A percentile compares a stretch with the other conserved stretches of the same genome.
Conservation (phyloP, 2,329 filamentous ascomycete genomes). For the Colletotrichum tamarilloi region DNA sequence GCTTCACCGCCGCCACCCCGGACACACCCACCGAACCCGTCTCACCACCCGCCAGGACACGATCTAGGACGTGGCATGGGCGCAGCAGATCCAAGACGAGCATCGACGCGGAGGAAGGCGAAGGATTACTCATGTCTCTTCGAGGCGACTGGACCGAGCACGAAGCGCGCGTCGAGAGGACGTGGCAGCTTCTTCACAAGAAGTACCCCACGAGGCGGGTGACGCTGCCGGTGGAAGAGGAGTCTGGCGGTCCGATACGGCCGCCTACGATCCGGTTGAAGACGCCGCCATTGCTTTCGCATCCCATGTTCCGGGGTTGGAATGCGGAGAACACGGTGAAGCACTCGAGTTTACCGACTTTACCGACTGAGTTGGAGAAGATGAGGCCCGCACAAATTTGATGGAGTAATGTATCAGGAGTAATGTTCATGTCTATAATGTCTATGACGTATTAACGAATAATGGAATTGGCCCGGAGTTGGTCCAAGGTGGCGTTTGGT, state of each 20-base stretch:
- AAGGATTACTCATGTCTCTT: background rate
- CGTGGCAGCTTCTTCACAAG: constrained; percentile 31
- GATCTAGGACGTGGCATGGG: constrained; percentile 22
- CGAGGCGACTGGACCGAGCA: constrained; percentile 28
- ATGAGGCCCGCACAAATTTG: constrained; percentile 28
- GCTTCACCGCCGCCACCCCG: background rate
- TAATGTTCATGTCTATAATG: constrained; percentile 17
- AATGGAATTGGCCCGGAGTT: constrained; percentile 1
- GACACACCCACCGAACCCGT: constrained; percentile 1
- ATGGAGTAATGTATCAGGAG: background rate
- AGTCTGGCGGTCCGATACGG: constrained; percentile 13
- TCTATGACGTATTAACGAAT: constrained; percentile 22
- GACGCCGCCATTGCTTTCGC: constrained; percentile 31
- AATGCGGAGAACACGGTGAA: constrained; percentile 2
- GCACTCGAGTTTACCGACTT: constrained; percentile 24
- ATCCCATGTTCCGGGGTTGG: constrained; percentile 33
- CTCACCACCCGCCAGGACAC: constrained; percentile 23
- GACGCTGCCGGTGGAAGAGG: constrained; percentile 21
- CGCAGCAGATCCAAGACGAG: constrained; percentile 1
- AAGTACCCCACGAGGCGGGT: constrained; percentile 31
- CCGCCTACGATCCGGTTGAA: constrained; percentile 31
- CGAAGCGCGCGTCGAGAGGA: constrained; percentile 29
- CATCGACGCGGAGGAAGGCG: constrained; percentile 15
- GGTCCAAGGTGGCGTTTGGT: constrained; percentile 2
- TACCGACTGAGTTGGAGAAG: constrained; percentile 27